A percentile compares a stretch with the other conserved stretches of the same genome.
These are phyloP conservation scores for Didymosphaeria variabile DNA, from an alignment of 2,329 filamentous ascomycete genomes.

Conservation along the genomic window DNA sequence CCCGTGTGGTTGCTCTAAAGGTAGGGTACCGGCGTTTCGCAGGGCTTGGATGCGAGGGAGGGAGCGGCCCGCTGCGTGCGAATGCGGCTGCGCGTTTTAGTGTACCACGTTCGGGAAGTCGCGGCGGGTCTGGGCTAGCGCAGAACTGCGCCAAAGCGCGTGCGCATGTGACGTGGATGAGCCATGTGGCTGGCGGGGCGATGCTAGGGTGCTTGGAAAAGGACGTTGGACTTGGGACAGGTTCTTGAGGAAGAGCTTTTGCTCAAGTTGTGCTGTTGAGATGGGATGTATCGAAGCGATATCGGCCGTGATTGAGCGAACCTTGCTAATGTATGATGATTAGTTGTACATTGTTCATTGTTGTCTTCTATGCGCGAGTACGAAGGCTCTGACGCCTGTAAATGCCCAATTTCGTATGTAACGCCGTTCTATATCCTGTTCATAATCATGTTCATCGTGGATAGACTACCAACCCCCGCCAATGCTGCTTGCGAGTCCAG, in stretches of 20 bases:
- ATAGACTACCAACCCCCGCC: constrained; percentile 85
- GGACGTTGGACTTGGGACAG: too few relatives aligned
- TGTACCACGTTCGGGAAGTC: neutral
- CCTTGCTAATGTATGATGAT: too few relatives aligned
- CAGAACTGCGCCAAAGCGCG: neutral
- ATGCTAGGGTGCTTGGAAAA: too few relatives aligned
- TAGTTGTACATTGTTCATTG: too few relatives aligned
- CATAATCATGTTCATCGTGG: constrained; percentile 7
- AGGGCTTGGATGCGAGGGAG: neutral
- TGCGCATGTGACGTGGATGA: neutral
- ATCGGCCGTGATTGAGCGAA: too few relatives aligned
- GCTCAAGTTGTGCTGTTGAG: too few relatives aligned
- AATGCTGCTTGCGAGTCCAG: constrained; percentile 87
- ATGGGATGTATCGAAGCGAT: too few relatives aligned
- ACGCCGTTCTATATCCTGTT: constrained; percentile 5
- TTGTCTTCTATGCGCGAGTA: too few relatives aligned
- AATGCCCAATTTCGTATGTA: constrained; percentile 19
- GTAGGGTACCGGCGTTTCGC: neutral
- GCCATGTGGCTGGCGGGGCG: neutral
- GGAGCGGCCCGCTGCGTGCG: constrained; percentile 4
- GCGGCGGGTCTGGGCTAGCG: neutral
- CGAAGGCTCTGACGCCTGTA: constrained; percentile 13
- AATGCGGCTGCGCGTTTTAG: neutral
- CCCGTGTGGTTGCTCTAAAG: neutral
- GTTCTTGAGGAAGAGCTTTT: too few relatives aligned